Evolutionary conservation across 257 asterid genomes (phyloP).

Genomic region (Solanum lignicaule): DNA sequence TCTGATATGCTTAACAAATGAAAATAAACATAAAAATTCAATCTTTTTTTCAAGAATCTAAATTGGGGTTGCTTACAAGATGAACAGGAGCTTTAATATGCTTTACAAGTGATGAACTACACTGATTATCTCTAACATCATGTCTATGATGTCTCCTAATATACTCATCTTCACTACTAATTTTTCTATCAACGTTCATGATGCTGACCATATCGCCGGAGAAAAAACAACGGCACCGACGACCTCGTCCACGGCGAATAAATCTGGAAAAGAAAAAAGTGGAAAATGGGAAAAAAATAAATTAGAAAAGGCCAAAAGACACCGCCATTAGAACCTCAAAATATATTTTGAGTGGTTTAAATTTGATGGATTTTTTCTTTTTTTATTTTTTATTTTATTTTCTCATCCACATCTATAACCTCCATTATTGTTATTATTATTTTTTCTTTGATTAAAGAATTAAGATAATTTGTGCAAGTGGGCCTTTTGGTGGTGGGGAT

Average conservation of each 20-base stretch:
- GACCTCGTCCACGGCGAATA: background rate
- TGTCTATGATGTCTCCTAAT: slow-evolving; percentile 6
- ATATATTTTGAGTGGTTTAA: slow-evolving; percentile 5
- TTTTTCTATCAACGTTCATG: slow-evolving; percentile 2
- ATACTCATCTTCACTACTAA: slow-evolving; percentile 1
- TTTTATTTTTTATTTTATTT: background rate
- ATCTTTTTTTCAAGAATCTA: background rate
- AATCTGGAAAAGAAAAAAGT: background rate
- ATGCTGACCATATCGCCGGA: slow-evolving; percentile 9
- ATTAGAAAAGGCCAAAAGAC: slow-evolving; percentile 4
- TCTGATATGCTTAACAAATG: background rate
- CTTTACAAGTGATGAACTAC: slow-evolving; percentile 6
- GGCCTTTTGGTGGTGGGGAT: background rate
- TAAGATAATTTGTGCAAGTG: background rate
- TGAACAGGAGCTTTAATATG: slow-evolving; percentile 13
- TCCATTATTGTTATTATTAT: background rate
- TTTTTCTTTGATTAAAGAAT: background rate
- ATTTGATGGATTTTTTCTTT: background rate
- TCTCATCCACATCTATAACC: slow-evolving; percentile 7
- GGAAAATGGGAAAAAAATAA: background rate
- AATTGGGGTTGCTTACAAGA: background rate
- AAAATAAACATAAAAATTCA: background rate
- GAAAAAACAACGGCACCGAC: background rate
- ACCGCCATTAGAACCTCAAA: slow-evolving; percentile 9
- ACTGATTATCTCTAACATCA: background rate